Base-by-base conservation (phyloP, 345 rosid genomes). In the Salix purpurea region DNA sequence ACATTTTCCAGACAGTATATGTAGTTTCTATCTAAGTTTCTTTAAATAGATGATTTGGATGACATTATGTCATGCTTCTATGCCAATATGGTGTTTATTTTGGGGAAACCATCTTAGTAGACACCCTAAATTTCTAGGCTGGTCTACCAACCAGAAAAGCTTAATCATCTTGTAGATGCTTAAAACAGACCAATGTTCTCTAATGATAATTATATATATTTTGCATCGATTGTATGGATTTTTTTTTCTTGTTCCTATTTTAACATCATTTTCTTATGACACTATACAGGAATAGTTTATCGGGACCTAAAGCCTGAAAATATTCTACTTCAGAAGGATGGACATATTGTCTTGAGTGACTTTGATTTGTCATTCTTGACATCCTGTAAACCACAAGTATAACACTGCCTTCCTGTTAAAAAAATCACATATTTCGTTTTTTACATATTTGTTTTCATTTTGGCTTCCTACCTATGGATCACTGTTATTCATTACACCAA, bases 271-370 rank as follows among this genome's bases (percentile, higher is more conserved):
- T 23, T 40, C 13, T 28, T 7, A 28, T 74, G 68, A 26, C 70
- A 44, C 65, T 26, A 15, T 65, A 75, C 79, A 96, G 99, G 99
- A 82, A 91, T 96, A 39, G 85, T 93, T 65, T 93, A 96, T 66
- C 90, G 98, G 75, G 99, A 96, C 81, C 78, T 96, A 79, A 96
- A 96, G 91, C 99, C 98, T 62, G 99, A 96, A 84, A 96, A 96
- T 80, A 89, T 96, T 75, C 82, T 96, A 77, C 88, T 96, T 75
- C 89, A 88, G 80, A 87, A 90, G 86, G 96, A 93, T 65, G 99
- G 99, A 10, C 98, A 93, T 79, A 60, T 90, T 52, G 86, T 93
- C 69, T 72, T 96, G 80, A 89, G 96, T 2, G 99, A 96, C 89
- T 96, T 96, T 65, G 99, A 96, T 86, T 85, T 93, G 83, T 96